Base-by-base conservation (phyloP, 768 basidiomycete species). In the Leccinum obscurum region DNA sequence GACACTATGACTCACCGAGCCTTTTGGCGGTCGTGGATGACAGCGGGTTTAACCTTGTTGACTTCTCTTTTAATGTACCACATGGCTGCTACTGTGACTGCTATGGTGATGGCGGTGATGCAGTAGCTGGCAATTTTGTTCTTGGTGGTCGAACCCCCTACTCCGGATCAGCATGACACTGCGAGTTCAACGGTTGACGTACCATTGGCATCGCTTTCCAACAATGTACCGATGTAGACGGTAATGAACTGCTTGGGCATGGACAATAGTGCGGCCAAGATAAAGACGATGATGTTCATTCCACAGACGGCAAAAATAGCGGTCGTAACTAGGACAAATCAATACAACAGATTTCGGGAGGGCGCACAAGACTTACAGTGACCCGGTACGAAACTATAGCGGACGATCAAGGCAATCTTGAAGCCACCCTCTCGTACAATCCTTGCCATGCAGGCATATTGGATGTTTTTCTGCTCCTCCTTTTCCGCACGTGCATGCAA, bases 191-290 rank as follows among this genome's bases (percentile, higher is more conserved):
- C 24, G 55, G 14, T 24, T 20, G 6, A 64, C 62, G 34, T 52
- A 69, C 72, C 75, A 6, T 65, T 73, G 4, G 81, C 77, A 24
- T 83, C 24, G 24, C 26, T 76, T 63, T 89, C 84, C n/a, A 92
- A 72, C 30, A 90, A 78, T 32, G 92, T 92, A 37, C 94, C 94
- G 15, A 95, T 82, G 69, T 97, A 97, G 13, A 97, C 95, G 8
- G 90, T 92, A 64, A 93, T 83, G 66, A 97, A 88, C 72, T 97
- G 94, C 70, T 95, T 95, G 7, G 94, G 94, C 69, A 93, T 75
- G 20, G 92, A 92, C 17, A 95, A 77, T 65, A 94, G 75, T 4
- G 93, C 89, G 24, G 95, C 93, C 7, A 92, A 61, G 54, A 84
- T 78, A 74, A 95, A 97, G 30, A 86, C 80, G 66, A 86, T 76